phyloP scores from a whole-genome alignment of 495 filamentous ascomycete genomes.

The Penicillium pancosmium region DNA sequence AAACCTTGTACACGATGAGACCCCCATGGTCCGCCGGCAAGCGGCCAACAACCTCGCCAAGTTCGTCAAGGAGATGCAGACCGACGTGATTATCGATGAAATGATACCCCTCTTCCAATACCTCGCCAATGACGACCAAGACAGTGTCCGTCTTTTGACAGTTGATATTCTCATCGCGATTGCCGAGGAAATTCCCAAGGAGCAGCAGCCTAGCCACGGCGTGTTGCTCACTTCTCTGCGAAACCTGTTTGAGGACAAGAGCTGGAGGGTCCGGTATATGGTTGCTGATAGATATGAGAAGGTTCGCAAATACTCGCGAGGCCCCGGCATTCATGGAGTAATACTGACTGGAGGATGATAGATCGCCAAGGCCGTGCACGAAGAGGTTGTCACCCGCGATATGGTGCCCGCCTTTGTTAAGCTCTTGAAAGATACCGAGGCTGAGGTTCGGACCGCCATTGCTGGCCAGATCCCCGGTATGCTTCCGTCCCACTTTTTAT shows the following conservation, averaged over 20 bases:
- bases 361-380: slow-evolving; percentile 98
- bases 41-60: slow-evolving; percentile 95
- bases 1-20: slow-evolving; percentile 94
- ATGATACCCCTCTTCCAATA: slow-evolving; percentile 99
- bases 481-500: slow-evolving; percentile 14
- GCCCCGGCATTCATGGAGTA: not conserved
- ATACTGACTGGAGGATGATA: slow-evolving; percentile 36
- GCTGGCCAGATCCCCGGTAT: slow-evolving; percentile 93
- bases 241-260: slow-evolving; percentile 96
- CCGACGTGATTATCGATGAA: slow-evolving; percentile 88
- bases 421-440: slow-evolving; percentile 94
- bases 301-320: slow-evolving; percentile 48
- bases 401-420: slow-evolving; percentile 97
- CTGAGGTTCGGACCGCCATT: slow-evolving; percentile 95
- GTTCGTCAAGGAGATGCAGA: slow-evolving; percentile 94
- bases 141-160: slow-evolving; percentile 93
- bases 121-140: slow-evolving; percentile 92
- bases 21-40: slow-evolving; percentile 97
- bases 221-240: slow-evolving; percentile 87
- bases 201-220: slow-evolving; percentile 94
- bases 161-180: slow-evolving; percentile 96
- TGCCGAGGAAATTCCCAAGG: slow-evolving; percentile 95
- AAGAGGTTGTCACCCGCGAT: slow-evolving; percentile 92
- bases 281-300: slow-evolving; percentile 98
- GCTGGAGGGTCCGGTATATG: slow-evolving; percentile 99